Base-by-base conservation (phyloP, 495 filamentous ascomycete species). In the Evernia prunastri region DNA sequence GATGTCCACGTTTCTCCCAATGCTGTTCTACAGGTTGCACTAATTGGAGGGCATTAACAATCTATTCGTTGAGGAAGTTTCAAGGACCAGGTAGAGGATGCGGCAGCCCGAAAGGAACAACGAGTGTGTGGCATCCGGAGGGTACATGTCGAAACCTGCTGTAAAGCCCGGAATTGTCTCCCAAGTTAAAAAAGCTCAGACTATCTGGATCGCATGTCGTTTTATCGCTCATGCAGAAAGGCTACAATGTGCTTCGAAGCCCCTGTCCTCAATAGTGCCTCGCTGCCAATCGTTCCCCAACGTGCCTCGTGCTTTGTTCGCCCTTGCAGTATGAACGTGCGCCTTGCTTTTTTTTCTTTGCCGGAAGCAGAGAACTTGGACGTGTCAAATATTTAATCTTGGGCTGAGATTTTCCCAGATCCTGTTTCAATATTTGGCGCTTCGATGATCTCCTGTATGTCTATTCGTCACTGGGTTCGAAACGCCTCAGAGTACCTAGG, bases 211-310 rank as follows among this genome's bases (percentile, higher is more conserved):
- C 60, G 60, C 60, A 37, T 62, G 47, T 62, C 47, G 11, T 29
- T 42, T 62, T 56, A 62, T 62, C 15, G 45, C 60, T 62, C 60
- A 62, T 62, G 60, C 60, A 51, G 53, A 23, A 39, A 27, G 35
- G 35, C 39, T 62, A 36, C 31, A 15, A 20, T 63, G 29, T 25
- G 27, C 10, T 58, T 23, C 20, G 7, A n/a, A 53, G 42, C 43
- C 61, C 54, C 54, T 63, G 61, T 33, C 13, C 12, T 20, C 61
- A 36, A 33, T 27, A 49, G 42, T 33, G 35, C 39, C 53, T 58
- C 39, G 39, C 54, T 58, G 40, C 61, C 61, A 63, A 63, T 63
- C 61, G 25, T 63, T 63, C n/a, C 31, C 33, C 53, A 63, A 61
- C 60, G 60, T 56, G 61, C 51, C 27, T 58, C 27, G 20, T 58